Base-by-base conservation (phyloP, 2,329 filamentous ascomycete genomes). In the Hysterium pulicare region DNA sequence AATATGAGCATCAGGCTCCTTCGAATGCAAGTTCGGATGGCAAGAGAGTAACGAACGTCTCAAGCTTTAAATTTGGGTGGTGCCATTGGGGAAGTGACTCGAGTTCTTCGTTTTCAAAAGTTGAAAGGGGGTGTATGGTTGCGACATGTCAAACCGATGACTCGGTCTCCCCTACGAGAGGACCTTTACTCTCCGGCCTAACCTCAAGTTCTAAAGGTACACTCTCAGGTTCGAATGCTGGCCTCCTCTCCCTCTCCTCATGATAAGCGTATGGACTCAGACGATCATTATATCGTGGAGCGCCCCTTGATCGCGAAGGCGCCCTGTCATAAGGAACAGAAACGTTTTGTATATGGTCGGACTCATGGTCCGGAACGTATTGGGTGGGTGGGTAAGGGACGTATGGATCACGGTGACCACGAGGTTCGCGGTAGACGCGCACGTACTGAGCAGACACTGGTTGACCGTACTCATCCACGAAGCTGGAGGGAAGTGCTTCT, bases 381-480 rank as follows among this genome's bases (percentile, higher is more conserved):
- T 58, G 52, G 4, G 47, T 40, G 13, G 55, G 46, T 17, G 53
- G 48, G 21, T 54, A 48, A 17, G 46, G 38, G n/a, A n/a, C n/a
- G 31, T 62, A 57, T 2, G 46, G 40, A 5, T 39, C 50, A n/a
- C 53, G 54, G 1, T 49, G 38, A 21, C 48, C 50, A 22, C 54
- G 52, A 36, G 49, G 44, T 5, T 61, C 59, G 17, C 58, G 52
- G 11, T 58, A 54, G 11, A 64, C 55, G 21, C 55, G 62, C 16
- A 65, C 62, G 36, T 64, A 64, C 36, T 60, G 57, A 11, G 55
- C 19, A 7, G 20, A 49, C 7, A 59, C 15, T 2, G 55, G 57
- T 15, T 54, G 55, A 4, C 59, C 61, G 24, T 61, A 62, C 34
- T 64, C 57, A 23, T 64, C 57, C 5, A 63, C 50, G 40, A 64